Conservation (phyloP, 176 grass and related monocot species). For the Poa annua region DNA sequence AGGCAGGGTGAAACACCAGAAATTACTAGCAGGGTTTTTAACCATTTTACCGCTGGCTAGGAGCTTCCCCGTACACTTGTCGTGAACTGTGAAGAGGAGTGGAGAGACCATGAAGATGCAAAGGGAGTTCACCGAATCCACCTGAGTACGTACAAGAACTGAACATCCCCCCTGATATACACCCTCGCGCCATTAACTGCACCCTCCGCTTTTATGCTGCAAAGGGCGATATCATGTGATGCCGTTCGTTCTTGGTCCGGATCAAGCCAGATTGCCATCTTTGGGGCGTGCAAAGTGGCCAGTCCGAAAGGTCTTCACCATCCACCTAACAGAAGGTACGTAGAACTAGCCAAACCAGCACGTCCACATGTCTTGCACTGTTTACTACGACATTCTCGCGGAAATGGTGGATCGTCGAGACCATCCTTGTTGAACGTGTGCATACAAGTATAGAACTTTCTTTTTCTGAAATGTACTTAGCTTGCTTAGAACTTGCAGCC, state of each 20-base stretch:
- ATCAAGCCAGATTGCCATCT: conserved; percentile 25
- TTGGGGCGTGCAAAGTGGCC: conserved; percentile 14
- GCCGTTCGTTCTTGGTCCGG: background rate
- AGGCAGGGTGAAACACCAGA: no score
- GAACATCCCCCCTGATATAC: background rate
- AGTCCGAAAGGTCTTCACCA: conserved; percentile 15
- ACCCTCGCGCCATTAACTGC: conserved; percentile 35
- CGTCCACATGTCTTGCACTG: background rate
- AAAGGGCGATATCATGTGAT: conserved; percentile 45
- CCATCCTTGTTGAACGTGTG: background rate
- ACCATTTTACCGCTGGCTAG: background rate
- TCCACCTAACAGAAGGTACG: background rate
- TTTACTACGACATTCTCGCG: background rate
- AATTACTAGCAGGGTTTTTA: background rate
- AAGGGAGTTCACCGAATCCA: conserved; percentile 42
- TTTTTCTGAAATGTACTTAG: no score
- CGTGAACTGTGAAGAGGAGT: background rate
- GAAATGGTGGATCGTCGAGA: background rate
- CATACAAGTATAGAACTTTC: background rate
- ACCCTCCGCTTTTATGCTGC: conserved; percentile 20
- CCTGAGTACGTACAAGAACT: conserved; percentile 28
- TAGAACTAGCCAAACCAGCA: background rate
- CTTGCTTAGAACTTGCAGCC: background rate
- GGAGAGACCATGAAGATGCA: conserved; percentile 29
- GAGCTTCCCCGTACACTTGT: background rate